Evolutionary conservation across 148 eudicot genomes (phyloP), one percentile per base, ranked within the genome.

Genomic region (Amaranthus hypochondriacus): DNA sequence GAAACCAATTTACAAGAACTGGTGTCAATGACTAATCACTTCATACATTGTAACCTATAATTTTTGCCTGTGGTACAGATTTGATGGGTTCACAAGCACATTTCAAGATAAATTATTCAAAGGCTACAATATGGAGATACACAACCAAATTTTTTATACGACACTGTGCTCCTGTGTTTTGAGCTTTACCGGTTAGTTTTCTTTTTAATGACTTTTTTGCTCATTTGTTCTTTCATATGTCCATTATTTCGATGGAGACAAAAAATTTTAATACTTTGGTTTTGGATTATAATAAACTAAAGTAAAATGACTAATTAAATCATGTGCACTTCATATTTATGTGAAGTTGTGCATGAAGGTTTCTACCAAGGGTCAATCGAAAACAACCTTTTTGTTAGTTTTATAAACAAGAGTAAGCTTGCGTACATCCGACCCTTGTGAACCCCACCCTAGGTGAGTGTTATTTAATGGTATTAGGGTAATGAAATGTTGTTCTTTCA

Each of bases 61-160:
- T 59, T 44, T 63, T 46, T 65, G 21, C 60, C 57, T 56, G 50
- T 76, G 70, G 69, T 62, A 49, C 90, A 92, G 97, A 84, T 85
- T 86, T 83, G 97, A 95, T 89, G 97, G 97, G 62, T 95, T 95
- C 80, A 92, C 97, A 4, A 95, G 97, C 86, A 95, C 99, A 21
- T 95, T 95, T 76, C 99, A 95, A 78, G 99, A 95, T 72, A 95
- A 95, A 78, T 81, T 95, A 79, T 92, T 92, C 53, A 90, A 84
- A 83, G 99, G 99, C 73, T 95, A 95, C 81, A 93, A 95, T 72
- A 92, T 95, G 98, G 98, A 86, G 66, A 92, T 95, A 80, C 93
- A 95, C 83, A 95, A 87, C 77, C 98, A 95, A 75, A 95, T 95
- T 78, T 95, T 95, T 76, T 95, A 95, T 83, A 95, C 99, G 47